Percentiles rank a stretch among this genome's conserved stretches.
Evolutionary conservation across 169 alveolate species (phyloP).

Genomic region (Plasmodium vinckei): DNA sequence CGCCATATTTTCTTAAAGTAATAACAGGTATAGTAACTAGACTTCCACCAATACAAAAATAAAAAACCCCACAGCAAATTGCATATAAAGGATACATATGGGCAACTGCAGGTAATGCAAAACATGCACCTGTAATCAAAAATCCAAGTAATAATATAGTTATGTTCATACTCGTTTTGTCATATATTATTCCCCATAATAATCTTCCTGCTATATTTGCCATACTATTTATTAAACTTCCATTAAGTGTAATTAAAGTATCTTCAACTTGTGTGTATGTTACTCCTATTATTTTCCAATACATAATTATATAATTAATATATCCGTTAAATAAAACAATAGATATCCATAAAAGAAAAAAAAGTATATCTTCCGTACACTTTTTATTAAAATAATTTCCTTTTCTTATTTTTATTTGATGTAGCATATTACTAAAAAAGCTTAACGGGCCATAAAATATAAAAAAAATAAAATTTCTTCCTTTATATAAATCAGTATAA

Average conservation of each 20-base stretch:
- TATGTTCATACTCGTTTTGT: neutral
- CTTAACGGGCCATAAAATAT: neutral
- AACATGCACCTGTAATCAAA: slow-evolving; percentile 26
- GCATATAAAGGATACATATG: slow-evolving; percentile 35
- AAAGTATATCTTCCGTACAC: slow-evolving; percentile 50
- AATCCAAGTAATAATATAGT: slow-evolving; percentile 38
- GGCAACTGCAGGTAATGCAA: slow-evolving; percentile 28
- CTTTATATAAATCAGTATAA: neutral
- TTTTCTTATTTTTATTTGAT: neutral
- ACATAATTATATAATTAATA: slow-evolving; percentile 56
- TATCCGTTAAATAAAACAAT: slow-evolving; percentile 39
- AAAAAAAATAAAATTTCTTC: slow-evolving; percentile 1
- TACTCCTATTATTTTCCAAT: slow-evolving; percentile 67
- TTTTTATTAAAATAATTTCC: slow-evolving; percentile 25
- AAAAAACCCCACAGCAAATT: slow-evolving; percentile 25
- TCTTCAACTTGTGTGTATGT: slow-evolving; percentile 52
- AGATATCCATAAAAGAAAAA: slow-evolving; percentile 50
- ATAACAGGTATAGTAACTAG: slow-evolving; percentile 57
- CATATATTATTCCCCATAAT: slow-evolving; percentile 55
- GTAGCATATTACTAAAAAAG: neutral
- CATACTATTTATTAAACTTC: slow-evolving; percentile 47
- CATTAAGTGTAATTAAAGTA: slow-evolving; percentile 33
- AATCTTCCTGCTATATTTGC: slow-evolving; percentile 47
- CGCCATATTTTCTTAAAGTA: slow-evolving; percentile 64
- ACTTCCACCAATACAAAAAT: slow-evolving; percentile 61